Conservation (phyloP, 2,329 filamentous ascomycete genomes). For the Clonostachys rhizophaga region DNA sequence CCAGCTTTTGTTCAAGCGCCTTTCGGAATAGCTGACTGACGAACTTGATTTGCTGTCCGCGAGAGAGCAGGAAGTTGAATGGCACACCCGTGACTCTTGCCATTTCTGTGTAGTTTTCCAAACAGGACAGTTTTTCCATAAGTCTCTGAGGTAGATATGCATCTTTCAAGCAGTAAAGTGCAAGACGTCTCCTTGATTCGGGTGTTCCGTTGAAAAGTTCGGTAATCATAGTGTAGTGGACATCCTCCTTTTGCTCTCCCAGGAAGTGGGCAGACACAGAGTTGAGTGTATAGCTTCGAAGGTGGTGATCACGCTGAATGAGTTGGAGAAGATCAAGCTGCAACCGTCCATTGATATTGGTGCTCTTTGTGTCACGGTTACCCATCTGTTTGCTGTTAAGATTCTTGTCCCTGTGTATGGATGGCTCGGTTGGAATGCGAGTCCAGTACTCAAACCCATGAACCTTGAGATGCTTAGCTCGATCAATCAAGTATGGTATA, state of each 20-base stretch:
- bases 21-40: constrained; percentile 96
- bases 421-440: constrained; percentile 66
- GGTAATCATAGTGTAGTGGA: constrained; percentile 98
- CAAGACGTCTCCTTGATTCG: constrained; percentile 84
- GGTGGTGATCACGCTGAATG: constrained; percentile 88
- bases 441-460: constrained; percentile 82
- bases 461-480: constrained; percentile 80
- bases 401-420: constrained; percentile 72
- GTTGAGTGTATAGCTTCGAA: constrained; percentile 95
- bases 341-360: constrained; percentile 89
- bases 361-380: constrained; percentile 87
- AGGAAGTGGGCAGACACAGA: constrained; percentile 93
- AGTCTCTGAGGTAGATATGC: constrained; percentile 90
- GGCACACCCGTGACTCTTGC: constrained; percentile 97
- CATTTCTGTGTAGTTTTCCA: constrained; percentile 99
- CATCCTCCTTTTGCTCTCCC: constrained; percentile 97
- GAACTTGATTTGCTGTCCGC: constrained; percentile 96
- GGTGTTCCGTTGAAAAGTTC: constrained; percentile 95
- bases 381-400: constrained; percentile 99
- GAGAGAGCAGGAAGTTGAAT: constrained; percentile 87
- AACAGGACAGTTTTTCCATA: constrained; percentile 95
- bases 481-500: constrained; percentile 90
- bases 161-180: constrained; percentile 96
- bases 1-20: constrained; percentile 85
- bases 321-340: constrained; percentile 94